phyloP scores from a whole-genome alignment of 352 stramenopile species.

The Pythium oligandrum region DNA sequence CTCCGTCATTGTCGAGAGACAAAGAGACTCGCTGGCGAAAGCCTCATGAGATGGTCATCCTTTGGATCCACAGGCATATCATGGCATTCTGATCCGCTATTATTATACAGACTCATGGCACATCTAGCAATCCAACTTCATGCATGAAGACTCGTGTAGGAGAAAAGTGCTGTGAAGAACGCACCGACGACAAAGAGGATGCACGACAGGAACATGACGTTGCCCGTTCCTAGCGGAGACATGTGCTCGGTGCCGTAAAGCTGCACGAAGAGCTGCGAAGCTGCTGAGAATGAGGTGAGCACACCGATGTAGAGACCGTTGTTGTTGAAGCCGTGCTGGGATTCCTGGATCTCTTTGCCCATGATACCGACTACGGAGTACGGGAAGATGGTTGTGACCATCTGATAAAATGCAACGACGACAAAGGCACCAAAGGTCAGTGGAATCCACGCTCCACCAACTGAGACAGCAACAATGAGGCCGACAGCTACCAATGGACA shows the following conservation, averaged over 20 bases:
- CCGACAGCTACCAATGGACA: conserved; percentile 27
- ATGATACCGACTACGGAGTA: conserved; percentile 80
- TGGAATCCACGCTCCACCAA: conserved; percentile 38
- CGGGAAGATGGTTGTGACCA: conserved; percentile 59
- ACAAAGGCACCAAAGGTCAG: conserved; percentile 56
- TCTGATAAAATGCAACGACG: conserved; percentile 53
- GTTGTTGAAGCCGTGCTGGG: conserved; percentile 69
- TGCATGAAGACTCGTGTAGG: conserved; percentile 11
- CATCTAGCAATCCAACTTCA: not conserved
- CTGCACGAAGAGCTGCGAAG: conserved; percentile 66
- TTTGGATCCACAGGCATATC: too few relatives aligned
- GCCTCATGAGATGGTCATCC: too few relatives aligned
- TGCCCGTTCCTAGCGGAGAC: conserved; percentile 49
- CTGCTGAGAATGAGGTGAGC: conserved; percentile 57
- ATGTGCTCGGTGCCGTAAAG: conserved; percentile 69
- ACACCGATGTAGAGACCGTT: conserved; percentile 77
- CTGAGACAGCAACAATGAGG: conserved; percentile 43
- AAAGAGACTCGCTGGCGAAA: conserved; percentile 4
- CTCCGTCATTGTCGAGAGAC: not conserved
- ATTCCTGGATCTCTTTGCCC: conserved; percentile 71
- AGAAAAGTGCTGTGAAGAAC: conserved; percentile 37
- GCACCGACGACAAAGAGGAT: conserved; percentile 52
- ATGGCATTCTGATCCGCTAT: too few relatives aligned
- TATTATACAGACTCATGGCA: too few relatives aligned
- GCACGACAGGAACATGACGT: conserved; percentile 53